These are phyloP conservation scores for Aspergillus neotritici DNA, from an alignment of 2,329 filamentous ascomycete species.

Conservation along the genomic window DNA sequence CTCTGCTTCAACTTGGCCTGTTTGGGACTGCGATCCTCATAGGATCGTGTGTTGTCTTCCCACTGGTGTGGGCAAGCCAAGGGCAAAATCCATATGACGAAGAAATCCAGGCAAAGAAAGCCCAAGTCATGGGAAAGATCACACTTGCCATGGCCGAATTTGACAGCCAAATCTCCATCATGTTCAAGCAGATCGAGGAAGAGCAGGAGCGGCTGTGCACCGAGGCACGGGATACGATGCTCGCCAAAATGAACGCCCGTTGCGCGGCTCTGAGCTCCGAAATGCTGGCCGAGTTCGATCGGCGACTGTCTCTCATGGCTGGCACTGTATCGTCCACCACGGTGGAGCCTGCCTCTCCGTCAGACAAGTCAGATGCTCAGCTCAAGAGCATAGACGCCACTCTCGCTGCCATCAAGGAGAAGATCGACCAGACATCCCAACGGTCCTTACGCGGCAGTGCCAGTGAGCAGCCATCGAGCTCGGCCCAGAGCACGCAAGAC, in stretches of 20 bases:
- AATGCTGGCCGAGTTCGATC: not conserved
- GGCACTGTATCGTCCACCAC: too few species aligned
- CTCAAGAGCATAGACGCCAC: too few species aligned
- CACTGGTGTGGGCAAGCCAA: too few species aligned
- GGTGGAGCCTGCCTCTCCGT: too few species aligned
- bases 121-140: not conserved
- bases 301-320: not conserved
- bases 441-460: not conserved
- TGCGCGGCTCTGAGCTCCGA: not conserved
- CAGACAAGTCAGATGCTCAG: too few species aligned
- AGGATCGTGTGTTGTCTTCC: too few species aligned
- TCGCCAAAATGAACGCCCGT: not conserved
- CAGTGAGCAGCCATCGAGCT: not conserved
- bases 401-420: too few species aligned
- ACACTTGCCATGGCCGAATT: not conserved
- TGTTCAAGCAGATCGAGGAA: not conserved
- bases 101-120: not conserved
- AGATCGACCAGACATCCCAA: too few species aligned
- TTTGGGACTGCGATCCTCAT: too few species aligned
- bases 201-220: conserved; percentile 1
- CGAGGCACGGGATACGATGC: not conserved
- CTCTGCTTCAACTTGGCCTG: too few species aligned
- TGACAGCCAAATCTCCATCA: not conserved
- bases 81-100: not conserved
- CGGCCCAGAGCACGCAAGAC: too few species aligned